Evolutionary conservation across 805 yeast genomes (phyloP).

Genomic region (Nakazawaea siamensis): DNA sequence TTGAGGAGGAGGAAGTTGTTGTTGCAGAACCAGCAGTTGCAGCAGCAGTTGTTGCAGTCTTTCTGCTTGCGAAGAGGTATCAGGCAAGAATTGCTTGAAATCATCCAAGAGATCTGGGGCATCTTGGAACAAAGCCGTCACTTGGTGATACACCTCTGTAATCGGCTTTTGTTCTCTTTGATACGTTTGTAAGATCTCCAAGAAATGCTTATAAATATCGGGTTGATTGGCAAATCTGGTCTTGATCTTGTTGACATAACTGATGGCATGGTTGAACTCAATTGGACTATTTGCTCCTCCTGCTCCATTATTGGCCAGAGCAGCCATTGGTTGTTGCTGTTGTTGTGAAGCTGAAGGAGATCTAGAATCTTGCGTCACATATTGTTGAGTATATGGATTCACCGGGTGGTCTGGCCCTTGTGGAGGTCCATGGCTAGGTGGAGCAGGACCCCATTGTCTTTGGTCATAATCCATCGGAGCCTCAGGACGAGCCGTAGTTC

Average conservation of each 20-base stretch:
- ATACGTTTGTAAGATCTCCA: conserved; percentile 92
- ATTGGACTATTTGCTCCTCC: conserved; percentile 46
- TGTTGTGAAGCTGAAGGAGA: conserved; percentile 1
- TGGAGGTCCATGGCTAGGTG: conserved; percentile 12
- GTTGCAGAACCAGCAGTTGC: conserved; percentile 17
- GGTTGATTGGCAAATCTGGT: conserved; percentile 91
- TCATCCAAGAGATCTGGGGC: conserved; percentile 95
- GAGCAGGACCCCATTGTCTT: conserved; percentile 13
- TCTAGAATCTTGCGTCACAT: conserved; percentile 5
- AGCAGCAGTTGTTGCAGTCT: conserved; percentile 20
- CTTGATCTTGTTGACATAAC: conserved; percentile 92
- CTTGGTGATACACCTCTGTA: conserved; percentile 91
- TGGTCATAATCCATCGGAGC: conserved; percentile 25
- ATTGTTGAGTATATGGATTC: conserved; percentile 7
- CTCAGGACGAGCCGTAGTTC: conserved; percentile 70
- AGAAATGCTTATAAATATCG: conserved; percentile 87
- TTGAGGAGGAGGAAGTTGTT: conserved; percentile 13
- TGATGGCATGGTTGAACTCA: conserved; percentile 95
- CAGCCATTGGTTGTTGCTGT: not conserved
- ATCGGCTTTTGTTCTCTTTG: conserved; percentile 95
- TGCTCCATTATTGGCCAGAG: not conserved
- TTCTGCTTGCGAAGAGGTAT: conserved; percentile 40
- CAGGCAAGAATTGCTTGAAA: conserved; percentile 92
- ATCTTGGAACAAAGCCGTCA: conserved; percentile 76
- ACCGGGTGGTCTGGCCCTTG: conserved; percentile 22